These are phyloP conservation scores for Pyrenochaeta sp. DNA, from an alignment of 2,329 filamentous ascomycete species.

Conservation along the genomic window DNA sequence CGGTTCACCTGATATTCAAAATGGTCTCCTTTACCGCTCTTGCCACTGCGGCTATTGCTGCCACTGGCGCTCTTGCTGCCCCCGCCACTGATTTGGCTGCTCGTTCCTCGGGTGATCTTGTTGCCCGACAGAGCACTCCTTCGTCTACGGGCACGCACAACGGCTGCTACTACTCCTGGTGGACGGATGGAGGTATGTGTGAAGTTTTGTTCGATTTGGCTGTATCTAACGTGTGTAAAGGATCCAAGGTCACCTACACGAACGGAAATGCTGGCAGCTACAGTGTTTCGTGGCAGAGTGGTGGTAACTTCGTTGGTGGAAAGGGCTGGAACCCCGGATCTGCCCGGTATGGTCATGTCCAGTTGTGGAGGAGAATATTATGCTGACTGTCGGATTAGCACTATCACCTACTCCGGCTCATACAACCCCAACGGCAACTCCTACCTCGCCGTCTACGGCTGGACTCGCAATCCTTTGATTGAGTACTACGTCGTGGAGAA, in stretches of 20 bases:
- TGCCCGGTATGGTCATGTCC: constrained; percentile 51
- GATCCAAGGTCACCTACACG: constrained; percentile 62
- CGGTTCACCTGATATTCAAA: constrained; percentile 13
- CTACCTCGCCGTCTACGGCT: constrained; percentile 67
- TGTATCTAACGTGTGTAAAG: no score
- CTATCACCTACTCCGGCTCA: constrained; percentile 45
- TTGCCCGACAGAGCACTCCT: constrained; percentile 51
- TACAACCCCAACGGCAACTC: constrained; percentile 47
- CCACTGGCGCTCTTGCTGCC: constrained; percentile 34
- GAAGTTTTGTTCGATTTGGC: no score
- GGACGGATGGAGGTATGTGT: constrained; percentile 65
- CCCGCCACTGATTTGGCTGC: constrained; percentile 48
- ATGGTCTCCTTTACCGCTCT: constrained; percentile 43
- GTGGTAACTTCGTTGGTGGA: constrained; percentile 65
- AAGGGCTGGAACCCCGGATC: constrained; percentile 67
- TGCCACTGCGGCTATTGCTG: constrained; percentile 34
- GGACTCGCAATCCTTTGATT: constrained; percentile 62
- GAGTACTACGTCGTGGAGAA: constrained; percentile 64
- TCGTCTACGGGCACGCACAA: constrained; percentile 62
- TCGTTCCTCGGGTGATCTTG: constrained; percentile 40
- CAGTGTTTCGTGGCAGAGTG: constrained; percentile 59
- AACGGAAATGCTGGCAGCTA: constrained; percentile 63
- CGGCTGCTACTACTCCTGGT: constrained; percentile 69
- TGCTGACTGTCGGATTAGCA: constrained; percentile 18
- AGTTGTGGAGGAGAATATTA: not conserved